A percentile compares a stretch with the other conserved stretches of the same genome.
phyloP scores from a whole-genome alignment of 1,284 basidiomycete species.

The Thelephora terrestris region DNA sequence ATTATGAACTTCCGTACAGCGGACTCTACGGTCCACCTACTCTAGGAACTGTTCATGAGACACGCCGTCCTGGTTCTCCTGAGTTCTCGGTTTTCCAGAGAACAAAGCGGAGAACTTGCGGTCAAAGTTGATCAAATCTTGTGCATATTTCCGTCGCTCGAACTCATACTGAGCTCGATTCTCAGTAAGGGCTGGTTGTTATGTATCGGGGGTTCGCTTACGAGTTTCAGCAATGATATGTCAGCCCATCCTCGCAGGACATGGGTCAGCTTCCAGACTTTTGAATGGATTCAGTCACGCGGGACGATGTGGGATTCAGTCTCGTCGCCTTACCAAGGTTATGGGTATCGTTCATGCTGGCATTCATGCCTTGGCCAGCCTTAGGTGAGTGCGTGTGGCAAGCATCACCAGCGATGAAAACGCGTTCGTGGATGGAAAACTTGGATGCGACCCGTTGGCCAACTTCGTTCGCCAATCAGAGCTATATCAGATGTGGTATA shows the following conservation, averaged over 20 bases:
- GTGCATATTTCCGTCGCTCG: slow-evolving; percentile 65
- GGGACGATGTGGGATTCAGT: not conserved
- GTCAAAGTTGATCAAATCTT: slow-evolving; percentile 77
- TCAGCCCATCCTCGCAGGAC: slow-evolving; percentile 66
- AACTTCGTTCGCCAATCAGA: slow-evolving; percentile 24
- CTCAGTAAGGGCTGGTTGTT: not conserved
- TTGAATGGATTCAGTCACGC: not conserved
- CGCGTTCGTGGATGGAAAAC: slow-evolving; percentile 56
- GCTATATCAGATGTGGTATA: not conserved
- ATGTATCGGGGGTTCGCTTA: slow-evolving; percentile 22
- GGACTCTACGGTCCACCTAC: slow-evolving; percentile 23
- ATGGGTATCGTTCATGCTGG: slow-evolving; percentile 76
- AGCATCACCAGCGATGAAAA: slow-evolving; percentile 77
- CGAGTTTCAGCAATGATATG: slow-evolving; percentile 59
- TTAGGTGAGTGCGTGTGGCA: slow-evolving; percentile 83
- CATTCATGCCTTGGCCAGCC: slow-evolving; percentile 54
- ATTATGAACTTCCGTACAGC: not conserved
- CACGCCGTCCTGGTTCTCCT: slow-evolving; percentile 48
- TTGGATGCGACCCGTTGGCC: slow-evolving; percentile 69
- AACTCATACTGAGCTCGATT: slow-evolving; percentile 44
- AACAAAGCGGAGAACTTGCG: slow-evolving; percentile 66
- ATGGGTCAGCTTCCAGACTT: slow-evolving; percentile 69
- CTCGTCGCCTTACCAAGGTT: slow-evolving; percentile 43
- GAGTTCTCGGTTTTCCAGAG: slow-evolving; percentile 61
- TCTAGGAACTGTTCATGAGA: slow-evolving; percentile 55